Evolutionary conservation across 1,284 basidiomycete species (phyloP).

Genomic region (Rugosomyces carneus): DNA sequence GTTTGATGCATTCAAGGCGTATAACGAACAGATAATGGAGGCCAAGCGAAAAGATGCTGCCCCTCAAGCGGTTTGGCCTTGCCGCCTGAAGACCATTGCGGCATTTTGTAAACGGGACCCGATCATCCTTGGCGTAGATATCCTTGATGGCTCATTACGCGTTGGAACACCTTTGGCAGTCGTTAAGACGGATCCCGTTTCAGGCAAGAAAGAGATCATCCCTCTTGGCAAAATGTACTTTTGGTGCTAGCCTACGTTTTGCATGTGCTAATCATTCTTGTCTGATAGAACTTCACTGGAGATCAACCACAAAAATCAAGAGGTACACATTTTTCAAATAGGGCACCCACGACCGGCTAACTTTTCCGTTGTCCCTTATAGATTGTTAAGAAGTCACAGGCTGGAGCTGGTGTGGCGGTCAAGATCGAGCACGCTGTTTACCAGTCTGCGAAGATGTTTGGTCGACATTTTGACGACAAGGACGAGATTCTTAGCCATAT

Average conservation of each 20-base stretch:
- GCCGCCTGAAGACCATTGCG: conserved; percentile 87
- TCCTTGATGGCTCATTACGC: conserved; percentile 89
- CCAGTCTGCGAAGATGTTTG: conserved; percentile 92
- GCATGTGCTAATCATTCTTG: conserved; percentile 5
- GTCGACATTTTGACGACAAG: conserved; percentile 93
- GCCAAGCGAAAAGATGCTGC: conserved; percentile 92
- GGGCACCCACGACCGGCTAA: conserved; percentile 20
- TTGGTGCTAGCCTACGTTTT: conserved; percentile 13
- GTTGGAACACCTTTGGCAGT: conserved; percentile 96
- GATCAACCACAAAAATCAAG: conserved; percentile 84
- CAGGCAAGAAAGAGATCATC: conserved; percentile 88
- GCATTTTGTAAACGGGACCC: conserved; percentile 96
- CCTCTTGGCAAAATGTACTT: conserved; percentile 92
- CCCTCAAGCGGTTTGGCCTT: conserved; percentile 96
- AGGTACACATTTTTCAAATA: conserved; percentile 36
- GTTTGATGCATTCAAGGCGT: conserved; percentile 97
- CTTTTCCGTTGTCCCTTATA: conserved; percentile 30
- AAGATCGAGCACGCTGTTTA: conserved; percentile 98
- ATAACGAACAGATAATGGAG: conserved; percentile 90
- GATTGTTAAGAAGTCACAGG: conserved; percentile 89
- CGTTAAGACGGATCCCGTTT: conserved; percentile 81
- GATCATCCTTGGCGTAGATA: conserved; percentile 96
- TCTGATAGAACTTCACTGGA: conserved; percentile 79
- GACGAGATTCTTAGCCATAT: conserved; percentile 92
- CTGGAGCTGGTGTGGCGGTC: conserved; percentile 94